These are phyloP conservation scores for Nothopassalora personata DNA, from an alignment of 2,329 filamentous ascomycete species.

Conservation along the genomic window DNA sequence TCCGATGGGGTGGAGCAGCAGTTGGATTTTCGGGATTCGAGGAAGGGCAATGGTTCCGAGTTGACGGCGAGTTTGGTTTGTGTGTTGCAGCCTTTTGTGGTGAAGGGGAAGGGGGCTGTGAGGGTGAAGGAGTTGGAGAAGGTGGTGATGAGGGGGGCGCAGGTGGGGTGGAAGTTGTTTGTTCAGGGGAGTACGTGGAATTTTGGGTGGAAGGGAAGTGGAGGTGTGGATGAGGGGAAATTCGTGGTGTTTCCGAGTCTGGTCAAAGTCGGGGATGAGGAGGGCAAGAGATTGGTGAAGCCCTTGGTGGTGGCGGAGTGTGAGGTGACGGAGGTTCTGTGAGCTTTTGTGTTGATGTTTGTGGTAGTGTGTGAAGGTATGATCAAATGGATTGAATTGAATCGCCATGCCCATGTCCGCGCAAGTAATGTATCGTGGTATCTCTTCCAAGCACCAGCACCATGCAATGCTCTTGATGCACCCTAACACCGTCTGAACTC, in stretches of 20 bases:
- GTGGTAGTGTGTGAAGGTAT: background rate
- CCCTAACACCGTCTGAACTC: slow-evolving; percentile 6
- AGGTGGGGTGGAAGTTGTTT: slow-evolving; percentile 18
- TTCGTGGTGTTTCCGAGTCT: slow-evolving; percentile 17
- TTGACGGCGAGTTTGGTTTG: slow-evolving; percentile 8
- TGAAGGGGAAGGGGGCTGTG: slow-evolving; percentile 11
- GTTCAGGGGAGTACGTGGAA: slow-evolving; percentile 17
- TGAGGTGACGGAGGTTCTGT: slow-evolving; percentile 5
- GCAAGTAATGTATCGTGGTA: slow-evolving; percentile 13
- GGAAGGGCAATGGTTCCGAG: slow-evolving; percentile 10
- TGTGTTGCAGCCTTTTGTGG: slow-evolving; percentile 13
- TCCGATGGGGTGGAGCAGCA: slow-evolving; percentile 2
- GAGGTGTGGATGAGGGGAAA: slow-evolving; percentile 4
- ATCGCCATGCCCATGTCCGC: slow-evolving; percentile 1
- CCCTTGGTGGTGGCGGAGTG: slow-evolving; percentile 9
- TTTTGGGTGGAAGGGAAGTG: slow-evolving; percentile 16
- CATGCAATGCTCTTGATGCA: slow-evolving; percentile 3
- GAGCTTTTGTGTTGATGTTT: background rate
- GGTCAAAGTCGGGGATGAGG: slow-evolving; percentile 17
- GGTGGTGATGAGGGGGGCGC: slow-evolving; percentile 13
- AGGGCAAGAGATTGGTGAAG: slow-evolving; percentile 12
- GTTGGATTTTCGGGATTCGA: slow-evolving; percentile 5
- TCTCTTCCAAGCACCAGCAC: slow-evolving; percentile 5
- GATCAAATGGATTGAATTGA: background rate
- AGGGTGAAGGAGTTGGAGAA: slow-evolving; percentile 14